Base-by-base conservation (phyloP, 176 grass and related monocot genomes). In the Ensete glaucum region DNA sequence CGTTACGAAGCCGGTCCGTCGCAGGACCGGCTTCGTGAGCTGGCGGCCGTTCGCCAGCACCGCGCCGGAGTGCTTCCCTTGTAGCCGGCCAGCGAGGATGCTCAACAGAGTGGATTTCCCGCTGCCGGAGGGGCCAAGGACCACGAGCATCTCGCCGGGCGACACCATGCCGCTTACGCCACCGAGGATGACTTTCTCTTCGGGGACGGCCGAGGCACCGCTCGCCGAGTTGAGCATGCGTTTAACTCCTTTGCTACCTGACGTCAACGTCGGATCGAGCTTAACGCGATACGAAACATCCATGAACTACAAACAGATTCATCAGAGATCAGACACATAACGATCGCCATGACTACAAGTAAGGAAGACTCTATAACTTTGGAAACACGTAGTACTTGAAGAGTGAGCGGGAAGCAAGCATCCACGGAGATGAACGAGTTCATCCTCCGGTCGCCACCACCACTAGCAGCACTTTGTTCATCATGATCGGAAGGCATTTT, bases 81-180 rank as follows among this genome's bases (percentile, higher is more conserved):
- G 0, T 1, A 89, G 72, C 3, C 95, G 88, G 3, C 95, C 90
- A 0, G 86, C 90, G 7, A 98, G 83, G 85, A 93, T 82, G 20
- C 89, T 88, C 0, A 98, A 88, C 0, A 98, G 88, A 17, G 95
- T 98, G 3, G 95, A 98, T 54, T 98, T 98, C 52, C 95, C 95
- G 79, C 95, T 98, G 8, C 95, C 95, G 0, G 95, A 98, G 1
- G 95, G 95, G 3, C 95, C 95, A 15, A 98, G 86, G 0, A 98
- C 82, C 0, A 90, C 90, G 0, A 98, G 78, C 0, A 98, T 23
- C 83, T 98, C 95, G 0, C 95, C 95, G 0, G 95, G 88, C 1
- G 76, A 75, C 5, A 84, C 95, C 73, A 78, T 82, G 16, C 90
- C 95, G 1, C 80, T 94, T 1, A 98, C 64, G 17, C 86, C 86